phyloP scores from a whole-genome alignment of 2,329 filamentous ascomycete species.

The Talaromyces sp. region DNA sequence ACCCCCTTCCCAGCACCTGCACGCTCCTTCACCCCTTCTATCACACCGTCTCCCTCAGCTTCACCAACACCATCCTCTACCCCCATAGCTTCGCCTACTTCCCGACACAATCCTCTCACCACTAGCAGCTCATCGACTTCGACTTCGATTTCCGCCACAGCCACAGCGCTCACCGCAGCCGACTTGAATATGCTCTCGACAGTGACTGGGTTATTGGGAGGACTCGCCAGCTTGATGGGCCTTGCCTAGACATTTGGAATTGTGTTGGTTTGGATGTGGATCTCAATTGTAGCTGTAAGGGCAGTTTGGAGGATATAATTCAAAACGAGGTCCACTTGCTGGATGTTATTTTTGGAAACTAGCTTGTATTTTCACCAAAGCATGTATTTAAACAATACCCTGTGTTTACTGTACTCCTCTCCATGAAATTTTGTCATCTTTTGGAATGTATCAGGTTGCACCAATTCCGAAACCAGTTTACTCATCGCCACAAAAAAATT shows the following conservation, averaged over 20 bases:
- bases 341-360: neutral
- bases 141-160: neutral
- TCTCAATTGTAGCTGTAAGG: neutral
- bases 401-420: neutral
- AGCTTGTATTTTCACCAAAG: neutral
- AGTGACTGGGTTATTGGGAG: neutral
- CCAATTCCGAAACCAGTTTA: neutral
- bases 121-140: neutral
- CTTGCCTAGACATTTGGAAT: neutral
- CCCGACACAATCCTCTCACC: no score
- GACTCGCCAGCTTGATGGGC: neutral
- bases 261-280: neutral
- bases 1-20: neutral
- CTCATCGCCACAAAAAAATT: neutral
- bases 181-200: neutral
- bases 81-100: neutral
- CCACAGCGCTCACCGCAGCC: neutral
- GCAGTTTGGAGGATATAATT: neutral
- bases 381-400: neutral
- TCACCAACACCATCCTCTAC: neutral
- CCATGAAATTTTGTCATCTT: neutral
- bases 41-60: neutral
- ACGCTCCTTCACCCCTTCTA: neutral
- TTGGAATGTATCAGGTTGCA: neutral
- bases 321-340: neutral